Percentiles rank a stretch among this genome's conserved stretches.
phyloP scores from a whole-genome alignment of 768 basidiomycete genomes.

The Auriculariales sp. region DNA sequence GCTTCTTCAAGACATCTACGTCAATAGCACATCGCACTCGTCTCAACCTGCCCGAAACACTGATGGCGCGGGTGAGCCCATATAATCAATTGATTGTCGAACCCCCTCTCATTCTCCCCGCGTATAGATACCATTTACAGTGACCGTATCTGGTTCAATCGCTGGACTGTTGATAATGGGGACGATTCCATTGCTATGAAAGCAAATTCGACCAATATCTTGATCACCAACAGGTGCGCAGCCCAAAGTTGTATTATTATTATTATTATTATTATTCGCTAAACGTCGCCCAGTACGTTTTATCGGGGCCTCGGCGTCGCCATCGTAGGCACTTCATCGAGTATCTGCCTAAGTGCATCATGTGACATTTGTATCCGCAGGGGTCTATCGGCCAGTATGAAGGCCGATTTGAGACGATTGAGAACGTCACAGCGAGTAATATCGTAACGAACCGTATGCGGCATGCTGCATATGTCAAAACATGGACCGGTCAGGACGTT shows the following conservation, averaged over 20 bases:
- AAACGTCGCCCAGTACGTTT: no score
- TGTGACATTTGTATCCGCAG: no score
- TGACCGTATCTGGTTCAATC: constrained; percentile 22
- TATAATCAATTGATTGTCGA: no score
- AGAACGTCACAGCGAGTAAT: constrained; percentile 18
- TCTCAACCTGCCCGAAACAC: constrained; percentile 1
- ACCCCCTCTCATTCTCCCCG: no score
- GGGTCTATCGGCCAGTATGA: constrained; percentile 24
- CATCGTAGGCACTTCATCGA: constrained; percentile 24
- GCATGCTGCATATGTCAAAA: constrained; percentile 21
- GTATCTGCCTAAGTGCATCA: no score
- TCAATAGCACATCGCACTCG: constrained; percentile 24
- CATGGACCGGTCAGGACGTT: constrained; percentile 21
- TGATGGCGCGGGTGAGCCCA: neutral
- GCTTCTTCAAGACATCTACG: constrained; percentile 23
- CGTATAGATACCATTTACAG: constrained; percentile 25
- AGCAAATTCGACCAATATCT: constrained; percentile 27
- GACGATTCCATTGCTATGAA: constrained; percentile 27
- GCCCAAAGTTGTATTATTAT: no score
- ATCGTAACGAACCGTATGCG: constrained; percentile 13
- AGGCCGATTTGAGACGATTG: constrained; percentile 16
- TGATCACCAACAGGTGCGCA: constrained; percentile 26
- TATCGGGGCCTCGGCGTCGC: constrained; percentile 25
- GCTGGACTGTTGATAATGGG: constrained; percentile 24
- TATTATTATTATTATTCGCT: no score